Percentiles rank a stretch among this genome's conserved stretches.
Conservation (phyloP, 768 basidiomycete species). For the Hygrocybe punicea region DNA sequence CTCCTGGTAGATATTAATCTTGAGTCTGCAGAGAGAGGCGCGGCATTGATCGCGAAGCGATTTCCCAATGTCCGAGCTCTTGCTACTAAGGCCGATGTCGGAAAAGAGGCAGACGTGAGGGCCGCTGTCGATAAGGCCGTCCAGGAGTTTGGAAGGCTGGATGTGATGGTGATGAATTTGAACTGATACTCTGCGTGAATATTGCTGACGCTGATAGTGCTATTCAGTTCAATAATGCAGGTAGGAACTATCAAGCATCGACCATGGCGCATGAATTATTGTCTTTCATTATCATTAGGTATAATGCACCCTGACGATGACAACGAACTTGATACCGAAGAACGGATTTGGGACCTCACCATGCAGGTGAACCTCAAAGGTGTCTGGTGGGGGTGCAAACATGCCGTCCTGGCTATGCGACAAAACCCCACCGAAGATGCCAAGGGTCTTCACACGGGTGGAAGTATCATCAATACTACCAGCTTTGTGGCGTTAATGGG, state of each 20-base stretch:
- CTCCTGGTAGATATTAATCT: conserved; percentile 86
- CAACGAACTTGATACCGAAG: conserved; percentile 93
- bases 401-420: conserved; percentile 96
- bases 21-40: conserved; percentile 65
- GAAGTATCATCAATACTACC: conserved; percentile 97
- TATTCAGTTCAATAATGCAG: conserved; percentile 88
- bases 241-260: conserved; percentile 33
- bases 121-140: conserved; percentile 76
- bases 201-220: not conserved
- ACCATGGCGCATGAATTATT: conserved; percentile 5
- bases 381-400: conserved; percentile 99
- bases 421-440: conserved; percentile 79
- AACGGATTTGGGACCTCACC: conserved; percentile 92
- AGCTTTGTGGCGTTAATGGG: conserved; percentile 95
- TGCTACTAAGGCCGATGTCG: conserved; percentile 79
- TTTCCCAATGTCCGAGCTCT: conserved; percentile 68
- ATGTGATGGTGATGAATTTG: conserved; percentile 72
- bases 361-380: conserved; percentile 97
- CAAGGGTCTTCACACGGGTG: conserved; percentile 76
- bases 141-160: conserved; percentile 85
- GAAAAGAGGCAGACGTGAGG: conserved; percentile 84
- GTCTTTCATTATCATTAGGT: conserved; percentile 41
- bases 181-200: not conserved
- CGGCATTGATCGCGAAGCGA: conserved; percentile 56
- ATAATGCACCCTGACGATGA: conserved; percentile 98